phyloP scores from a whole-genome alignment of 2,329 filamentous ascomycete genomes.

The Achaetomium macrosporum region DNA sequence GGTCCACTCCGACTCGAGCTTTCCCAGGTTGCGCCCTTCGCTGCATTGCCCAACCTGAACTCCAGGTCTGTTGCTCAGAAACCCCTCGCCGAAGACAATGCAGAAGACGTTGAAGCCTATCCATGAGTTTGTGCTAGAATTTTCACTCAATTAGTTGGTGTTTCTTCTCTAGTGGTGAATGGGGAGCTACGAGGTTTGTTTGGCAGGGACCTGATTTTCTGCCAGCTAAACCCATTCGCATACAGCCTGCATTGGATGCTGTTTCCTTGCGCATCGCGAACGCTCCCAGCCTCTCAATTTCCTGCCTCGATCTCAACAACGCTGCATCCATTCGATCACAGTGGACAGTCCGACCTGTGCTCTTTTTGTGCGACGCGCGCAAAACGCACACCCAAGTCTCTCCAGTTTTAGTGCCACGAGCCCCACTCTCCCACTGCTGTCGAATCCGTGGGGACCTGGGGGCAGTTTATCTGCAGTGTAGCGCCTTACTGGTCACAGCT shows the following conservation, averaged over 20 bases:
- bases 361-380: conserved; percentile 14
- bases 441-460: background rate
- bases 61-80: background rate
- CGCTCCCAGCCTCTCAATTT: conserved; percentile 25
- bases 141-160: background rate
- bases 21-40: conserved; percentile 4
- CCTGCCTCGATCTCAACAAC: conserved; percentile 17
- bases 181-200: background rate
- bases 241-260: conserved; percentile 10
- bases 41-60: background rate
- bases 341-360: conserved; percentile 7
- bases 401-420: conserved; percentile 5
- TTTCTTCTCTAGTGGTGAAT: background rate
- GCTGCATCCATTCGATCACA: conserved; percentile 19
- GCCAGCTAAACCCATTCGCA: background rate
- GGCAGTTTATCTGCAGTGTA: background rate
- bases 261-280: conserved; percentile 14
- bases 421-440: conserved; percentile 4
- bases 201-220: background rate
- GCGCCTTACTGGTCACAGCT: conserved; percentile 1
- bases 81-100: background rate
- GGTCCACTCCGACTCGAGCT: background rate
- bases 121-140: background rate
- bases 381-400: background rate
- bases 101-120: background rate